phyloP scores from a whole-genome alignment of 345 rosid species.

The Citrus mangshanensis region DNA sequence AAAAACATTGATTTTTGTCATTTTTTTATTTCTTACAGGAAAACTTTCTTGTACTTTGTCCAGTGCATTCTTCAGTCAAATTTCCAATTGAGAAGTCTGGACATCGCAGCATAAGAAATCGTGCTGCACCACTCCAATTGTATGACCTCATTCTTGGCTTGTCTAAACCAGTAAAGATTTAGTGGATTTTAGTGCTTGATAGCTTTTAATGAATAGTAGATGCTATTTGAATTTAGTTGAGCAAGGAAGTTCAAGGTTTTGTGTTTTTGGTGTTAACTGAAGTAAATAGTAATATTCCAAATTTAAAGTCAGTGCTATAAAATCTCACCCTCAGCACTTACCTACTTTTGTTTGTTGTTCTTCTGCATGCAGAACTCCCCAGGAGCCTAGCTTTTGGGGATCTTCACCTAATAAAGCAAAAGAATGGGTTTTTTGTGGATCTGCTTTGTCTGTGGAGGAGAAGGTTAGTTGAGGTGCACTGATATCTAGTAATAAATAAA shows the following conservation, averaged over 20 bases:
- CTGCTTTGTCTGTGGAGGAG: conserved; percentile 75
- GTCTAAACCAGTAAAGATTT: background rate
- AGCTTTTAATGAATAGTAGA: background rate
- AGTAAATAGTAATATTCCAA: background rate
- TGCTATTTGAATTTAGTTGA: background rate
- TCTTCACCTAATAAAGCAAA: conserved; percentile 27
- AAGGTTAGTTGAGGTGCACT: conserved; percentile 45
- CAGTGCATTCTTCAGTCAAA: conserved; percentile 59
- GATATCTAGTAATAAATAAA: background rate
- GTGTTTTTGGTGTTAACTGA: background rate
- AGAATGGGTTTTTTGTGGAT: conserved; percentile 75
- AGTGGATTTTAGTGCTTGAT: background rate
- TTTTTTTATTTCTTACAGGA: conserved; percentile 38
- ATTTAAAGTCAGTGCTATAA: background rate
- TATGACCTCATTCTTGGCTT: conserved; percentile 13
- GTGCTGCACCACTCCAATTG: conserved; percentile 24
- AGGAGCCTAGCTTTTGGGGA: conserved; percentile 24
- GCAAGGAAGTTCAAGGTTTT: background rate
- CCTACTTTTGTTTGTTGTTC: background rate
- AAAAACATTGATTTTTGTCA: background rate
- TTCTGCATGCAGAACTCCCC: conserved; percentile 40
- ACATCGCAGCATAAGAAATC: conserved; percentile 8
- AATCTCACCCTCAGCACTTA: background rate
- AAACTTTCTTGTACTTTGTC: conserved; percentile 71
- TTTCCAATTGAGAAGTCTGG: conserved; percentile 60